These are phyloP conservation scores for Triadica sebifera DNA, from an alignment of 345 rosid species.

Conservation along the genomic window DNA sequence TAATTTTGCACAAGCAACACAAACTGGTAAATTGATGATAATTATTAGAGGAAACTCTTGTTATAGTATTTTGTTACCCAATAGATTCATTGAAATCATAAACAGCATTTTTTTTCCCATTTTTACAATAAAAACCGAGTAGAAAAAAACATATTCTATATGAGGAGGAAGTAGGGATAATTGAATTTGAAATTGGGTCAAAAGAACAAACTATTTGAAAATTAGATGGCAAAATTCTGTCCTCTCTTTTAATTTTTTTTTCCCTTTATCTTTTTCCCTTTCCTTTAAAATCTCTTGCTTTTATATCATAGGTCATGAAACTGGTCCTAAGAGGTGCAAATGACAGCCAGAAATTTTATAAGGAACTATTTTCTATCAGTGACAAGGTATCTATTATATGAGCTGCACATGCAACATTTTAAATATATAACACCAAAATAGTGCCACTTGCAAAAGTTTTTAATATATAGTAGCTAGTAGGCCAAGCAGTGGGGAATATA, in stretches of 20 bases:
- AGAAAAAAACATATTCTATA: too few relatives aligned
- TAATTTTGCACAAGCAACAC: too few relatives aligned
- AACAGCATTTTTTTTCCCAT: too few relatives aligned
- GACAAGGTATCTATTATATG: not conserved
- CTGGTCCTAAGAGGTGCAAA: not conserved
- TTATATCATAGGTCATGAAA: slow-evolving; percentile 19
- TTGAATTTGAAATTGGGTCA: not conserved
- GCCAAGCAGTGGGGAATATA: not conserved
- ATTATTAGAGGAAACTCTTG: too few relatives aligned
- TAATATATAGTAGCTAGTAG: not conserved
- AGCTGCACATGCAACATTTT: slow-evolving; percentile 24
- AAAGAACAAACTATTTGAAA: not conserved
- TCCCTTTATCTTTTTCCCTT: not conserved
- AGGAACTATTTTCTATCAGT: slow-evolving; percentile 12
- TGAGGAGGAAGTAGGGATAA: not conserved
- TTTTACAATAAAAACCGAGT: too few relatives aligned
- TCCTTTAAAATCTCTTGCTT: slow-evolving; percentile 17
- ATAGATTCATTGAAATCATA: too few relatives aligned
- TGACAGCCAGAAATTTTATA: slow-evolving; percentile 16
- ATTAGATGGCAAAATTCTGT: slow-evolving; percentile 12
- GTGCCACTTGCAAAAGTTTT: not conserved
- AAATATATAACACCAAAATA: not conserved
- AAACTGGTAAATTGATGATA: too few relatives aligned
- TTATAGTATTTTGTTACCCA: too few relatives aligned
- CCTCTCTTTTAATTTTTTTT: not conserved